These are phyloP conservation scores for Amanita pseudoporphyria DNA, from an alignment of 768 basidiomycete genomes.

Conservation along the genomic window DNA sequence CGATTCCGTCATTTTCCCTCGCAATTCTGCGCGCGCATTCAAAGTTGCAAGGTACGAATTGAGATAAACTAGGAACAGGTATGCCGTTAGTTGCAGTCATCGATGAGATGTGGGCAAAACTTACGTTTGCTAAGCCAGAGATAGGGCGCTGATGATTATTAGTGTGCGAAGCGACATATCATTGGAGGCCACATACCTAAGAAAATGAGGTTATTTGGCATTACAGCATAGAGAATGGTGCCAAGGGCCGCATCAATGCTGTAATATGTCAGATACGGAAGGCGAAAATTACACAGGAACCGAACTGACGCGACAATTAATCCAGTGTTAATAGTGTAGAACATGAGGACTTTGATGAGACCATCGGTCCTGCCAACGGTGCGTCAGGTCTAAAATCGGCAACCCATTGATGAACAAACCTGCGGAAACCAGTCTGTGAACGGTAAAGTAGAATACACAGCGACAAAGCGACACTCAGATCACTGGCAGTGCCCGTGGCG, in stretches of 20 bases:
- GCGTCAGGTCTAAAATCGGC: background rate
- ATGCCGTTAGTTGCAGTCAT: background rate
- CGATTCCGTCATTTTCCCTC: slow-evolving; percentile 22
- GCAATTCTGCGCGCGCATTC: slow-evolving; percentile 35
- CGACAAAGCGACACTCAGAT: slow-evolving; percentile 39
- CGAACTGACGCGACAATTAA: slow-evolving; percentile 30
- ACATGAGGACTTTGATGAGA: slow-evolving; percentile 35
- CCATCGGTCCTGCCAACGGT: slow-evolving; percentile 35
- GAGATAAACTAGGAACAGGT: slow-evolving; percentile 32
- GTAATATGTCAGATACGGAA: background rate
- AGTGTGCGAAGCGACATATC: background rate
- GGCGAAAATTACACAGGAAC: background rate
- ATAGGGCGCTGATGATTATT: slow-evolving; percentile 28
- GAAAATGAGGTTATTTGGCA: slow-evolving; percentile 49
- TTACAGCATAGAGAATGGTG: slow-evolving; percentile 35
- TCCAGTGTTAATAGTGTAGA: slow-evolving; percentile 49
- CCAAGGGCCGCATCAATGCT: slow-evolving; percentile 40
- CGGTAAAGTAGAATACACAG: slow-evolving; percentile 38
- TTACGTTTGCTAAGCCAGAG: slow-evolving; percentile 43
- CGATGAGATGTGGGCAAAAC: slow-evolving; percentile 10
- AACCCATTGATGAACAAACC: slow-evolving; percentile 19
- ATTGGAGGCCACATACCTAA: slow-evolving; percentile 25
- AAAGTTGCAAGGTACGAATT: slow-evolving; percentile 49
- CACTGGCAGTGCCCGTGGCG: slow-evolving; percentile 37
- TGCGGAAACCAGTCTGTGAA: slow-evolving; percentile 42